Base-by-base conservation (phyloP, 1,284 basidiomycete species). In the Leucoagaricus sp. region DNA sequence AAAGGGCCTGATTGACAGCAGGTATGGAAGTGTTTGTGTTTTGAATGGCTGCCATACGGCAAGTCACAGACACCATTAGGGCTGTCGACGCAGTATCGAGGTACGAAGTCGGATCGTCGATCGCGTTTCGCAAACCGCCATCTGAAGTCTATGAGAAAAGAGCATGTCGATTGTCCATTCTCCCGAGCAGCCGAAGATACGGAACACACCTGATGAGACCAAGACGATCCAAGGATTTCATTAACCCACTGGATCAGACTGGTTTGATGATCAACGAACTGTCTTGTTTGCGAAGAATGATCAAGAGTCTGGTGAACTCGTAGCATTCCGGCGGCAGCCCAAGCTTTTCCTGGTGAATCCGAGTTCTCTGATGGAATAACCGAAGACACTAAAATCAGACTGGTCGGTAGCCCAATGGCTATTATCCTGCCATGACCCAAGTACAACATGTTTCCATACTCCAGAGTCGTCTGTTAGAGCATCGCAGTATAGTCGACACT, bases 261-360 rank as follows among this genome's bases (percentile, higher is more conserved):
- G 0, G 59, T 60, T 58, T 79, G 77, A 60, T 87, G 77, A 12
- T 60, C 53, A 19, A 62, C 51, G 61, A 87, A 77, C 23, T 71
- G 42, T 4, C 55, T 53, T 7, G 74, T 72, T 45, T 72, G 72
- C 10, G 67, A 64, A 1, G 82, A 82, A 50, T 82, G 75, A 53
- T 76, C 70, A 51, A 88, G 76, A 0, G 84, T 85, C 40, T 81
- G 78, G 4, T 84, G 67, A 0, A 87, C 84, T 21, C 86, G 77
- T 19, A 85, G 69, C 79, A 87, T 85, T 0, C 87, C 87, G 1
- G 84, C 84, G 0, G 84, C 80, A 0, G 83, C 86, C 87, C 87
- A 89, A 0, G 73, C 86, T 60, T 89, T 87, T 0, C 86, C 86
- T 76, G 31, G 9, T 26, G n/a, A 17, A 41, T 23, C 10, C 40